Percentiles rank a stretch among this genome's conserved stretches.
Conservation (phyloP, 2,329 filamentous ascomycete genomes). For the Pseudocercospora vitis region DNA sequence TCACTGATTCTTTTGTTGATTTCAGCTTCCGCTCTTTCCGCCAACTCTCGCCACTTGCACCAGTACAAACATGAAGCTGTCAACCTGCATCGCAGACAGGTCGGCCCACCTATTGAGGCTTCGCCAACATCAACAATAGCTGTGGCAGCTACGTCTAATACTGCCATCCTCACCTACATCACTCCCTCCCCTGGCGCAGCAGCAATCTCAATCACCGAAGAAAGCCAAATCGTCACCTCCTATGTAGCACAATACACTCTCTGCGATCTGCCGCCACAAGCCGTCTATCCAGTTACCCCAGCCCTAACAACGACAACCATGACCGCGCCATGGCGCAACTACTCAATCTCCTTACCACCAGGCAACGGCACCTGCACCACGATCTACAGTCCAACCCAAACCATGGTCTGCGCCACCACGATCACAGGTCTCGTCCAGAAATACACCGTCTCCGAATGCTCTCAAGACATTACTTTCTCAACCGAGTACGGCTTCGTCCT, state of each 20-base stretch:
- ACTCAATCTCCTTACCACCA: constrained; percentile 36
- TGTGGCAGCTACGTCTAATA: constrained; percentile 20
- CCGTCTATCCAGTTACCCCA: constrained; percentile 37
- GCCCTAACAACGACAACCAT: constrained; percentile 31
- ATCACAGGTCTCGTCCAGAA: constrained; percentile 44
- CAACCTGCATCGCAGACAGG: constrained; percentile 30
- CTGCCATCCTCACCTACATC: constrained; percentile 40
- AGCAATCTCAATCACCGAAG: constrained; percentile 42
- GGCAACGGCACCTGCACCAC: constrained; percentile 43
- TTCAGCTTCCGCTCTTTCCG: constrained; percentile 22
- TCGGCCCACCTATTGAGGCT: constrained; percentile 22
- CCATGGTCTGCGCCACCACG: constrained; percentile 47
- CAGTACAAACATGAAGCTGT: constrained; percentile 36
- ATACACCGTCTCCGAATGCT: constrained; percentile 45
- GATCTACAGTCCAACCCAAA: constrained; percentile 42
- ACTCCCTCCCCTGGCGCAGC: constrained; percentile 47
- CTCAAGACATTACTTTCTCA: constrained; percentile 49
- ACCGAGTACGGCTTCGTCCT: constrained; percentile 46
- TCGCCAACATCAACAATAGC: constrained; percentile 16
- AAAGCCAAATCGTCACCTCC: constrained; percentile 47
- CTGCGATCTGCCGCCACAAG: constrained; percentile 43
- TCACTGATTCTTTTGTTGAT: constrained; percentile 21
- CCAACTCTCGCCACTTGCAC: constrained; percentile 25
- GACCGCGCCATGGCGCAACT: constrained; percentile 42
- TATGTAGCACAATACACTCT: constrained; percentile 46